Percentiles rank a stretch among this genome's conserved stretches.
Evolutionary conservation across 352 stramenopile species (phyloP).

Genomic region (Phytophthora cajani): DNA sequence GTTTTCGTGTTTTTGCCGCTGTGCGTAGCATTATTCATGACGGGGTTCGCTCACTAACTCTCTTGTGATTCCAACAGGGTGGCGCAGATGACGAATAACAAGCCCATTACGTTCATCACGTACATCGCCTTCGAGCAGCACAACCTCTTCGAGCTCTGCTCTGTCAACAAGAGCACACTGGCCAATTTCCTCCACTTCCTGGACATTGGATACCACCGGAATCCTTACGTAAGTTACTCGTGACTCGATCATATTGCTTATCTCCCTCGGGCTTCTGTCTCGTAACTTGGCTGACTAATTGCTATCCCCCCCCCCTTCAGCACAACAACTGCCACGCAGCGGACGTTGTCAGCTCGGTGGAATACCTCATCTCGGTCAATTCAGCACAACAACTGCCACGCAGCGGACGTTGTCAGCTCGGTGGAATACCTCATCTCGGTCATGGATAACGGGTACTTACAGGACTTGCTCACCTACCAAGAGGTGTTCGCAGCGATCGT

Average conservation of each 20-base stretch:
- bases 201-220: constrained; percentile 82
- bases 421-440: constrained; percentile 85
- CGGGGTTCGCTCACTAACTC: constrained; percentile 2
- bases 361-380: constrained; percentile 83
- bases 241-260: constrained; percentile 4
- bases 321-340: constrained; percentile 85
- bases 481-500: constrained; percentile 85
- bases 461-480: constrained; percentile 80
- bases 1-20: constrained; percentile 10
- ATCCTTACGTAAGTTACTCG: constrained; percentile 70
- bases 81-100: constrained; percentile 65
- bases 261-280: background rate
- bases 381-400: constrained; percentile 85
- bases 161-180: constrained; percentile 78
- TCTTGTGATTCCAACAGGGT: constrained; percentile 42
- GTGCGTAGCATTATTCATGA: background rate
- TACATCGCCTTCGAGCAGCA: constrained; percentile 87
- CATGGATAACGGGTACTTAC: constrained; percentile 83
- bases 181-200: constrained; percentile 84
- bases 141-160: constrained; percentile 79
- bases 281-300: constrained; percentile 6
- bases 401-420: constrained; percentile 80
- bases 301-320: constrained; percentile 24
- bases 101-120: constrained; percentile 83
- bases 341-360: constrained; percentile 82